Evolutionary conservation across 305 asterid species (phyloP).

Genomic region (Euphrasia arctica): DNA sequence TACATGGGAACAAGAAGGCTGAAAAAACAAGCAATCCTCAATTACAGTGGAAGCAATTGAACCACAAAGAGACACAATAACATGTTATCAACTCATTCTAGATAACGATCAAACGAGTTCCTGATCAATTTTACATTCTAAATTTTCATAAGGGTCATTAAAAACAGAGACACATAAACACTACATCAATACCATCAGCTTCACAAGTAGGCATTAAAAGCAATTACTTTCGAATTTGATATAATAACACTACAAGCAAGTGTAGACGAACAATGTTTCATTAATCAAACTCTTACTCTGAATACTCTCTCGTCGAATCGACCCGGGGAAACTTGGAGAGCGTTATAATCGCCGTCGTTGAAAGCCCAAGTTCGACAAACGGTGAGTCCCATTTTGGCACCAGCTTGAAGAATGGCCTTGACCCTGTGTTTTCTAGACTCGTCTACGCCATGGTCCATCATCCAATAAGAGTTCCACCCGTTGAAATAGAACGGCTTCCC

Average conservation of each 20-base stretch:
- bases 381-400: conserved; percentile 95
- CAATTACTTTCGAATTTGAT: too few relatives aligned
- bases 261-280: conserved; percentile 19
- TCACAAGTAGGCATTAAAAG: too few relatives aligned
- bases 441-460: conserved; percentile 97
- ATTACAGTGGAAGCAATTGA: not conserved
- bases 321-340: conserved; percentile 89
- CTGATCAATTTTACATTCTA: conserved; percentile 4
- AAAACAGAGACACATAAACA: too few relatives aligned
- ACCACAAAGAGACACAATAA: not conserved
- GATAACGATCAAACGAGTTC: not conserved
- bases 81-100: not conserved
- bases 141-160: too few relatives aligned
- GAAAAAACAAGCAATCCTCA: not conserved
- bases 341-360: conserved; percentile 93
- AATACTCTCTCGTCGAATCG: conserved; percentile 78
- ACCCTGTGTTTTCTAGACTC: conserved; percentile 53
- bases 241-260: conserved; percentile 16
- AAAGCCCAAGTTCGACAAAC: conserved; percentile 99
- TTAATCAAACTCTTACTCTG: conserved; percentile 50
- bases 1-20: not conserved
- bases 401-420: conserved; percentile 63
- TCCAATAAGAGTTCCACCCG: conserved; percentile 99
- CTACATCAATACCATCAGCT: too few relatives aligned
- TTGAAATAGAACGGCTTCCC: conserved; percentile 82